Base-by-base conservation (phyloP, 78 protist genomes). In the Dictyostelium citrinum region DNA sequence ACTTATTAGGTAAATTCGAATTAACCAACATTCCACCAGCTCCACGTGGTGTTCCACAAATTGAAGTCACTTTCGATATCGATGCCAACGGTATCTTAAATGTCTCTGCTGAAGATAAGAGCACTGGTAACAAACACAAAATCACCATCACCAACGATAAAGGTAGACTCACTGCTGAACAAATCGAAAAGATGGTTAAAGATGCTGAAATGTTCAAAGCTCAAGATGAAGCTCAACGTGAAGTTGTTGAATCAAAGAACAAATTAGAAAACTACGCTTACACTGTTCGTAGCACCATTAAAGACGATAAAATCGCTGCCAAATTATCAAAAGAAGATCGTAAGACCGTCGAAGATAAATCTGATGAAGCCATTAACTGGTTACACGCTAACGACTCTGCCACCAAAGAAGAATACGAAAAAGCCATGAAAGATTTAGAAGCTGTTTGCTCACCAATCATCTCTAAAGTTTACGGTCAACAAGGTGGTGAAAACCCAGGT, bases 1-100 rank as follows among this genome's bases (percentile, higher is more conserved):
- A 98, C 84, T 82, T 94, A 17, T 96, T 99, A 46, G 99, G 99
- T 83, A 91, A 97, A 83, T 99, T 99, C 83, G 98, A 98, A 88
- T 95, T 98, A 29, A 67, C 93, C n/a, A 99, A 98, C 81, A 99
- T 99, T 83, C 98, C 99, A 39, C 99, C 99, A 27, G 99, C 98
- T 22, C 99, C 99, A 41, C 97, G 99, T 41, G 99, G 99, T 24
- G 97, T 95, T 37, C 99, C 99, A 20, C 98, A 98, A 96, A 98
- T 99, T 85, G 99, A 99, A 92, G 99, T 99, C 43, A 96, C 98
- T 31, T 99, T 98, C 60, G 98, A 98, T 92, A 85, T 99, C 49
- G 99, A 99, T 86, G 91, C 90, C 71, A 98, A 98, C 95, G 97
- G 97, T 45, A 98, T 98, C 97, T 83, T 99, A 80, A 96, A 98